A percentile compares a stretch with the other conserved stretches of the same genome.
Conservation (phyloP, 768 basidiomycete species). For the Leccinum incarnatum region DNA sequence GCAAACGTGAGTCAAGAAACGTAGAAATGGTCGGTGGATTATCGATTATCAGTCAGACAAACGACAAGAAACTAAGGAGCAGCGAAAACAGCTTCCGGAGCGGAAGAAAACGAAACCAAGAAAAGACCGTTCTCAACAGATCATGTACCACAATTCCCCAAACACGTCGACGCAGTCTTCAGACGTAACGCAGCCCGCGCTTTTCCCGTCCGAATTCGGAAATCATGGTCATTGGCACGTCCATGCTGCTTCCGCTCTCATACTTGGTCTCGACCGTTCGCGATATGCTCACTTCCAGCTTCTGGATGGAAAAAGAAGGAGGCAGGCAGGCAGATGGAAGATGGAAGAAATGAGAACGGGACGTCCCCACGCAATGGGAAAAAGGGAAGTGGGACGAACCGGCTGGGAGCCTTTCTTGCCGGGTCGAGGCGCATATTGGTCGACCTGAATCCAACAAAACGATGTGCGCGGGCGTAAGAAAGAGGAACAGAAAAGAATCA, state of each 20-base stretch:
- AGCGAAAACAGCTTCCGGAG: too few relatives aligned
- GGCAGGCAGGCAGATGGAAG: background rate
- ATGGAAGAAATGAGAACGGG: background rate
- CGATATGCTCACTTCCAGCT: conserved; percentile 22
- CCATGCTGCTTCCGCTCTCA: conserved; percentile 2
- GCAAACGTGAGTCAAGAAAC: background rate
- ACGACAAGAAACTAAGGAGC: too few relatives aligned
- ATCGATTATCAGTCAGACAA: too few relatives aligned
- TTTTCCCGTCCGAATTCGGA: background rate
- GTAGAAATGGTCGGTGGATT: too few relatives aligned
- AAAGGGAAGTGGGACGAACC: conserved; percentile 8
- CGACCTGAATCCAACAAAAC: background rate
- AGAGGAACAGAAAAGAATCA: too few relatives aligned
- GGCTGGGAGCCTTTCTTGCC: background rate
- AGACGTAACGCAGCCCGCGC: too few relatives aligned
- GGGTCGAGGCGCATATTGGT: background rate
- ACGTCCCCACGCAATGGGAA: background rate
- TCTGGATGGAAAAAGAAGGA: background rate
- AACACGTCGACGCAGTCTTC: too few relatives aligned
- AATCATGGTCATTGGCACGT: background rate
- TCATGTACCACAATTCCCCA: too few relatives aligned
- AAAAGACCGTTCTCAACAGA: too few relatives aligned
- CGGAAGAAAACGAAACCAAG: too few relatives aligned
- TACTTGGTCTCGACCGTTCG: conserved; percentile 16
- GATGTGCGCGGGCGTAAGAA: too few relatives aligned